Base-by-base conservation (phyloP, 2,329 filamentous ascomycete genomes). In the Xylariaceae sp. region DNA sequence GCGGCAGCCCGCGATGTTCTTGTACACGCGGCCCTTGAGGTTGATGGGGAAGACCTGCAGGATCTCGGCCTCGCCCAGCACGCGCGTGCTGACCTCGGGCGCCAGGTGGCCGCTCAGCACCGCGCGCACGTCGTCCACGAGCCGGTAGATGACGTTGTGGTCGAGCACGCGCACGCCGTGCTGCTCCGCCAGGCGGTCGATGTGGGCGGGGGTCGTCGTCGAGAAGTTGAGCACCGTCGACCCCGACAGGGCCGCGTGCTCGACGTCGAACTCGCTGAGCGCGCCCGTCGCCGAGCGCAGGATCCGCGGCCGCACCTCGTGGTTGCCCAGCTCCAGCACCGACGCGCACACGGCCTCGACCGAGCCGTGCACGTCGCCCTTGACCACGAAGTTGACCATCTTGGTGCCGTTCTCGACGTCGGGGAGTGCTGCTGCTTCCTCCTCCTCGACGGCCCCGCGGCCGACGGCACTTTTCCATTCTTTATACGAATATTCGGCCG, bases 341-440 rank as follows among this genome's bases (percentile, higher is more conserved):
- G 82, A 80, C 31, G 85, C 81, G 39, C 80, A 70, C 3, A 96
- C 83, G 3, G 92, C 92, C 64, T 98, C 92, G 1, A 89, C 88
- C 0, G 90, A 96, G 23, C 92, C 92, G 40, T 83, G 84, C 13
- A 96, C 92, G 50, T 98, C 92, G 34, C 81, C 89, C 60, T 93
- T 94, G 63, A 98, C 70, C 38, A 92, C 77, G 59, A 96, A 92
- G 49, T 83, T 83, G 30, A 94, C 71, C 12, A 72, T 63, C 32
- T 67, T 66, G 6, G 70, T 59, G 7, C 67, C 65, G 21, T 55
- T 49, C 30, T 58, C 64, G 29, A 60, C 64, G 5, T 56, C 55
- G 0, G 53, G 44, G 19, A 53, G 51, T 4, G 50, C 49, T 19
- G 51, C 50, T 12, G 47, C 46, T 21, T 38, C 37, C 5, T 38